Percentiles rank a stretch among this genome's conserved stretches.
Evolutionary conservation across 495 filamentous ascomycete genomes (phyloP).

Genomic region (Penicillium fimorum): DNA sequence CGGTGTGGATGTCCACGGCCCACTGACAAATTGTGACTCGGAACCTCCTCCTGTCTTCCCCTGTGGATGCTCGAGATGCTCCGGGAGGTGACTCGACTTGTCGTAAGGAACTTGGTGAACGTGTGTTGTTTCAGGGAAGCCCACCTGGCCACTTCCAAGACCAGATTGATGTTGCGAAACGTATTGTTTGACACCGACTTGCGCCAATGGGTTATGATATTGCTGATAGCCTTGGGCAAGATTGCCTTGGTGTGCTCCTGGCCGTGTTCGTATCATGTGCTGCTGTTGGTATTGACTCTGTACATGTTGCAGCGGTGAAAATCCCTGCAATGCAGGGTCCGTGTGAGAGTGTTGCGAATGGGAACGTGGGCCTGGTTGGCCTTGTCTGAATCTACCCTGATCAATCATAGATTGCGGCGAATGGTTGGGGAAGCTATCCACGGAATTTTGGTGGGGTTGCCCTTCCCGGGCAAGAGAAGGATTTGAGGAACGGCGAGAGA

Average conservation of each 20-base stretch:
- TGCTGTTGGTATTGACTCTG: constrained; percentile 16
- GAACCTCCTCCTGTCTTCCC: constrained; percentile 9
- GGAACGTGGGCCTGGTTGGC: constrained; percentile 11
- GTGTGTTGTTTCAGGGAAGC: neutral
- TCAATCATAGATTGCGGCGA: constrained; percentile 1
- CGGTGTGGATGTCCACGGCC: constrained; percentile 23
- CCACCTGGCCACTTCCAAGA: neutral
- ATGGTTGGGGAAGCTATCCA: neutral
- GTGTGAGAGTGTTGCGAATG: constrained; percentile 15
- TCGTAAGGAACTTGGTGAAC: constrained; percentile 5
- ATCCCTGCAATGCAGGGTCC: constrained; percentile 14
- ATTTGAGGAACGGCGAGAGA: constrained; percentile 2
- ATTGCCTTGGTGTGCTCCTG: constrained; percentile 4
- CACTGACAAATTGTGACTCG: constrained; percentile 28
- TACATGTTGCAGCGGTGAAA: constrained; percentile 10
- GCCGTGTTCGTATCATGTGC: constrained; percentile 13
- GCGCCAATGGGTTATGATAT: constrained; percentile 19
- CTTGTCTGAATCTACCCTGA: neutral
- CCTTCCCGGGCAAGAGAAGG: neutral
- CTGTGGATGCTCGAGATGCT: neutral
- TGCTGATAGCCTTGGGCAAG: constrained; percentile 2
- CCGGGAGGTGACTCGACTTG: neutral
- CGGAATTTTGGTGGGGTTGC: constrained; percentile 2
- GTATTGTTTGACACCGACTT: constrained; percentile 15
- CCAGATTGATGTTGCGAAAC: constrained; percentile 6